A percentile compares a stretch with the other conserved stretches of the same genome.
Conservation (phyloP, 1,284 basidiomycete genomes). For the Macrocystidia cucumis region DNA sequence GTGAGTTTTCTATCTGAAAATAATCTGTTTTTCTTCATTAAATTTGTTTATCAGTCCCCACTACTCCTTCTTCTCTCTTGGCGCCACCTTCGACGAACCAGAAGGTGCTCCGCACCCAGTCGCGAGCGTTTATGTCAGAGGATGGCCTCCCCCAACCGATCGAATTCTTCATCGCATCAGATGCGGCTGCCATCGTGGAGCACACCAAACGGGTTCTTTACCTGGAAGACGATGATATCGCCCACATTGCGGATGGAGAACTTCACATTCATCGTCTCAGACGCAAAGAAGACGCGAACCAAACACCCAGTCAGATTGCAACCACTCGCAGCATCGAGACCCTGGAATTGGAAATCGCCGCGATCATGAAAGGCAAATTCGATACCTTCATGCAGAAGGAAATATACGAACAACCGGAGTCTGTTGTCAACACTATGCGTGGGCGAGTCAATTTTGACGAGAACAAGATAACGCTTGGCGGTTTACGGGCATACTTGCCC, state of each 20-base stretch:
- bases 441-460: constrained; percentile 99
- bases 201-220: constrained; percentile 99
- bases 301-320: constrained; percentile 49
- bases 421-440: constrained; percentile 99
- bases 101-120: constrained; percentile 93
- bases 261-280: constrained; percentile 98
- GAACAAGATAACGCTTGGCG: constrained; percentile 89
- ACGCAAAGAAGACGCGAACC: constrained; percentile 69
- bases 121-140: constrained; percentile 97
- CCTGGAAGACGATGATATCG: constrained; percentile 98
- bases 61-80: constrained; percentile 55
- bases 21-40: constrained; percentile 7
- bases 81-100: constrained; percentile 67
- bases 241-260: constrained; percentile 95
- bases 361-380: constrained; percentile 99
- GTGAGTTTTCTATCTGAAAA: constrained; percentile 36
- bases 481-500: constrained; percentile 90
- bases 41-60: constrained; percentile 31
- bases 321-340: constrained; percentile 96
- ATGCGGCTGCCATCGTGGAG: constrained; percentile 94
- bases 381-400: constrained; percentile 99
- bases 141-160: constrained; percentile 98
- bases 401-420: constrained; percentile 99
- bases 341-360: constrained; percentile 96
- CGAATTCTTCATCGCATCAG: constrained; percentile 99